A percentile compares a stretch with the other conserved stretches of the same genome.
phyloP scores from a whole-genome alignment of 495 filamentous ascomycete species.

The Bombardia bombarda region DNA sequence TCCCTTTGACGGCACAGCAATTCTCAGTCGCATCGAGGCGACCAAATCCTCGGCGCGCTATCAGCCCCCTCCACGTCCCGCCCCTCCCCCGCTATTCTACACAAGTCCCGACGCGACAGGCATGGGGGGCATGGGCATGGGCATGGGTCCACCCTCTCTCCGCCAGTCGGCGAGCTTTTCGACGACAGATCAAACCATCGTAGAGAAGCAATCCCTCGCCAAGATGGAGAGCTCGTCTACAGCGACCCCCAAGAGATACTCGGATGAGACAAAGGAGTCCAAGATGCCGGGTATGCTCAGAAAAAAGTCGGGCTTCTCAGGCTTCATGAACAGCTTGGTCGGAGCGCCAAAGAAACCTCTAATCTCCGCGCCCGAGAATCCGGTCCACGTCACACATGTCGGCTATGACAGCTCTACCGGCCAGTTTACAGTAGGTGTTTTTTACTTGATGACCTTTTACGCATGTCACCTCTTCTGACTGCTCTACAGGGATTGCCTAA shows the following conservation, averaged over 20 bases:
- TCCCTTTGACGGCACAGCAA: slow-evolving; percentile 61
- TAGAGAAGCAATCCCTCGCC: slow-evolving; percentile 38
- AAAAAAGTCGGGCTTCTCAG: slow-evolving; percentile 92
- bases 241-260: slow-evolving; percentile 71
- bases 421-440: slow-evolving; percentile 80
- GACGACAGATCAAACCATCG: slow-evolving; percentile 39
- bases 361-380: slow-evolving; percentile 93
- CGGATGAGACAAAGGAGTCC: slow-evolving; percentile 66
- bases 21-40: slow-evolving; percentile 62
- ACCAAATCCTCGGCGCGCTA: slow-evolving; percentile 32
- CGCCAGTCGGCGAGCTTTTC: slow-evolving; percentile 80
- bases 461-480: slow-evolving; percentile 13
- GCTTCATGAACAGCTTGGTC: slow-evolving; percentile 87
- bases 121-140: slow-evolving; percentile 43
- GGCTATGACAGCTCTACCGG: slow-evolving; percentile 95
- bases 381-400: slow-evolving; percentile 95
- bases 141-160: slow-evolving; percentile 46
- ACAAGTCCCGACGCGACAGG: slow-evolving; percentile 51
- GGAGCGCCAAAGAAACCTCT: slow-evolving; percentile 84
- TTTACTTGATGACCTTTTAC: background rate
- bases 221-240: slow-evolving; percentile 52
- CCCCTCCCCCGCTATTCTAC: slow-evolving; percentile 41
- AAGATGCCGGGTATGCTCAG: slow-evolving; percentile 51
- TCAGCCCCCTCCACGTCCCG: slow-evolving; percentile 26
- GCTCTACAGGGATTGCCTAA: slow-evolving; percentile 73